Percentiles rank a stretch among this genome's conserved stretches.
Evolutionary conservation across 305 asterid species (phyloP).

Genomic region (Fraxinus nigra): DNA sequence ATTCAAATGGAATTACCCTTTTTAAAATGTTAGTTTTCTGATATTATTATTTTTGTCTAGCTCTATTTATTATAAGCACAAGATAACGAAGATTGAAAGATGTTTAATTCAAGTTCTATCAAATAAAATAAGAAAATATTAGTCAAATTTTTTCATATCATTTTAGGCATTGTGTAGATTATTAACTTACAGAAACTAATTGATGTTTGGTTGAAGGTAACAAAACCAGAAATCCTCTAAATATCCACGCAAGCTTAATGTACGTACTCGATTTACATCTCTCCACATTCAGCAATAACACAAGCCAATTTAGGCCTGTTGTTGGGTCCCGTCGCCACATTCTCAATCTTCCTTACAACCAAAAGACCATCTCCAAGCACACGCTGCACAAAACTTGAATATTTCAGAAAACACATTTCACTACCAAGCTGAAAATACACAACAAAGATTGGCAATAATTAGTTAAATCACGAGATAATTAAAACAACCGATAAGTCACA

Average conservation of each 20-base stretch:
- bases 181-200: not conserved
- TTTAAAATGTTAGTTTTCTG: not conserved
- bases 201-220: not conserved
- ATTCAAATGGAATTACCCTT: not conserved
- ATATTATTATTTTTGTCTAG: not conserved
- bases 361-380: slow-evolving; percentile 91
- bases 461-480: not conserved
- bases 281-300: slow-evolving; percentile 89
- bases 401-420: slow-evolving; percentile 3
- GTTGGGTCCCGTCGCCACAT: slow-evolving; percentile 88
- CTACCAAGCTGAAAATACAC: not conserved
- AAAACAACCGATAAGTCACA: not conserved
- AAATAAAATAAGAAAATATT: not conserved
- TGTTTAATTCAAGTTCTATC: not conserved
- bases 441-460: not conserved
- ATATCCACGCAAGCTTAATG: not conserved
- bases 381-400: slow-evolving; percentile 54
- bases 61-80: not conserved
- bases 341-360: slow-evolving; percentile 87
- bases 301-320: slow-evolving; percentile 80
- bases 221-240: not conserved
- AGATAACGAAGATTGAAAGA: not conserved
- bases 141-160: not conserved
- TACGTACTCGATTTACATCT: slow-evolving; percentile 44
- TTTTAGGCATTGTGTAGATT: not conserved